These are phyloP conservation scores for Penicillium angulare DNA, from an alignment of 495 filamentous ascomycete genomes.

Conservation along the genomic window DNA sequence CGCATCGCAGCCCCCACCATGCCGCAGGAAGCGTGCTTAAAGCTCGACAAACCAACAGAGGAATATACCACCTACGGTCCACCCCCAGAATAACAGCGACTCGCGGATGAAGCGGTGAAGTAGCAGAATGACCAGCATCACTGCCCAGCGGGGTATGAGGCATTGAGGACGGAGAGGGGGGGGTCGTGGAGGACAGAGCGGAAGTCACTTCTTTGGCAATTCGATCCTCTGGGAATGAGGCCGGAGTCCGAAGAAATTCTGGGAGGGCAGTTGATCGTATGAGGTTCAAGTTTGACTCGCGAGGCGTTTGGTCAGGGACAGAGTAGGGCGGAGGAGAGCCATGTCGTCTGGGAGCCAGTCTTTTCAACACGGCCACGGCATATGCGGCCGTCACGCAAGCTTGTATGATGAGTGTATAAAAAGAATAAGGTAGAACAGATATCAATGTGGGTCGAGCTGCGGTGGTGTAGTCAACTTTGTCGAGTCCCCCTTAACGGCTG, in stretches of 20 bases:
- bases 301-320: conserved; percentile 25
- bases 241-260: conserved; percentile 15
- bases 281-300: conserved; percentile 28
- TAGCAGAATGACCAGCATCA: conserved; percentile 29
- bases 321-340: conserved; percentile 41
- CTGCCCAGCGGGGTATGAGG: conserved; percentile 35
- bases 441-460: not conserved
- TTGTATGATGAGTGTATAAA: conserved; percentile 2
- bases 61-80: conserved; percentile 59
- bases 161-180: conserved; percentile 38
- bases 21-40: conserved; percentile 58
- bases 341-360: conserved; percentile 49
- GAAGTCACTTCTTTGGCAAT: conserved; percentile 35
- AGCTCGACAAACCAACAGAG: conserved; percentile 59
- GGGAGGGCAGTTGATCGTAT: conserved; percentile 10
- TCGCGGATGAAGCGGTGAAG: conserved; percentile 55
- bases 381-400: conserved; percentile 39
- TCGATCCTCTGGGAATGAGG: conserved; percentile 7
- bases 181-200: conserved; percentile 22
- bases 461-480: not conserved
- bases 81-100: conserved; percentile 65
- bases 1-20: conserved; percentile 63
- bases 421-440: not conserved
- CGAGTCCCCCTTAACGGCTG: not conserved
- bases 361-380: conserved; percentile 37